phyloP scores from a whole-genome alignment of 2,329 filamentous ascomycete species.

The Emericellopsis cladophorae region DNA sequence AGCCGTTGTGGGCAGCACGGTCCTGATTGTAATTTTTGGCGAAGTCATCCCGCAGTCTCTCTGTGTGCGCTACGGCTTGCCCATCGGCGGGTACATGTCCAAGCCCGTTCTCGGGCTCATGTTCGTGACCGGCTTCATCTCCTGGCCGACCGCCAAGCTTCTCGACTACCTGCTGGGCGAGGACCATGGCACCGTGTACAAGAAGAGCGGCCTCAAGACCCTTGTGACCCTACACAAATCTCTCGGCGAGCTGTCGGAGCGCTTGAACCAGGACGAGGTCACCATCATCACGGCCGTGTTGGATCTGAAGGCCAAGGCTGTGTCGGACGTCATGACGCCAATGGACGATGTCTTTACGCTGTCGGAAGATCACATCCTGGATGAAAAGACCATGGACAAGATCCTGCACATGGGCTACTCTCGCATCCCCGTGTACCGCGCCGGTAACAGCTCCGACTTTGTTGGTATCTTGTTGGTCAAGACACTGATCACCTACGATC shows the following conservation, averaged over 20 bases:
- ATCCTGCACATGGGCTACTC: conserved; percentile 93
- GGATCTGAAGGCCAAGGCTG: conserved; percentile 90
- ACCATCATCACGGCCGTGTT: conserved; percentile 96
- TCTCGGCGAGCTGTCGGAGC: conserved; percentile 72
- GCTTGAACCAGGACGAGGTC: conserved; percentile 92
- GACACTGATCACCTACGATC: conserved; percentile 97
- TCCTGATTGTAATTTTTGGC: conserved; percentile 95
- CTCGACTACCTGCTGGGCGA: conserved; percentile 88
- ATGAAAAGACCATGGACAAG: conserved; percentile 87
- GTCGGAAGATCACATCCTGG: conserved; percentile 85
- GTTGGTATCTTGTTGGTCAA: conserved; percentile 97
- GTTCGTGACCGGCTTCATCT: conserved; percentile 81
- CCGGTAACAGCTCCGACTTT: conserved; percentile 75
- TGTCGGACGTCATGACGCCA: conserved; percentile 94
- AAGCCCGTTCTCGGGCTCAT: conserved; percentile 79
- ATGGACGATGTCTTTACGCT: conserved; percentile 97
- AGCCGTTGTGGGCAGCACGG: conserved; percentile 83
- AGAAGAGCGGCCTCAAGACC: conserved; percentile 94
- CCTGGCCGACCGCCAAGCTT: conserved; percentile 91
- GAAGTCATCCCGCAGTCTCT: conserved; percentile 93
- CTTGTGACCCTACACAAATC: conserved; percentile 91
- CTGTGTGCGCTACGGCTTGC: conserved; percentile 89
- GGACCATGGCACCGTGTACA: conserved; percentile 94
- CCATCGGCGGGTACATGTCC: conserved; percentile 89
- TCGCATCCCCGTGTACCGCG: conserved; percentile 83